These are phyloP conservation scores for Eremochloa ophiuroides DNA, from an alignment of 176 grass and related monocot species.

Conservation along the genomic window DNA sequence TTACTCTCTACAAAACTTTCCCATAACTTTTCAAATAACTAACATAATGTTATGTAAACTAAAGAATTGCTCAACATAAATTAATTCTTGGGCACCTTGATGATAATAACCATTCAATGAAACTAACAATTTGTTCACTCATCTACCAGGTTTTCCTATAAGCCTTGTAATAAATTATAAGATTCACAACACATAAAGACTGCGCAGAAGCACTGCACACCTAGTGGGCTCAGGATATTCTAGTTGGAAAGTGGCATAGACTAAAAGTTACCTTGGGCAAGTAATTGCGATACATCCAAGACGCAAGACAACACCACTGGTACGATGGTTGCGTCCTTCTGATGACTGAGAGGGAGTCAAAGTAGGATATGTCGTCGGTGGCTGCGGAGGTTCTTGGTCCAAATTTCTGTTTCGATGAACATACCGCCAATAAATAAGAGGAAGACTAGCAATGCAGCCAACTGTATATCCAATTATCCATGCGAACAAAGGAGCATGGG, in stretches of 20 bases:
- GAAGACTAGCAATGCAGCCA: slow-evolving; percentile 74
- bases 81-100: background rate
- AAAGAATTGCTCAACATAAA: slow-evolving; percentile 1
- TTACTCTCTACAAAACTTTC: background rate
- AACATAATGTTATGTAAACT: background rate
- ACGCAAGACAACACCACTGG: slow-evolving; percentile 21
- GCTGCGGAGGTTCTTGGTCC: slow-evolving; percentile 50
- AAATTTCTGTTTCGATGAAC: slow-evolving; percentile 66
- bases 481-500: slow-evolving; percentile 69
- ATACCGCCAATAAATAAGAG: slow-evolving; percentile 93
- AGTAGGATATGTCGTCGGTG: slow-evolving; percentile 45
- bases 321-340: slow-evolving; percentile 40
- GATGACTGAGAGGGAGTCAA: slow-evolving; percentile 48
- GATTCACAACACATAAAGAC: slow-evolving; percentile 15
- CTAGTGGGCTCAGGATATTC: slow-evolving; percentile 13
- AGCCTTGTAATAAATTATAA: background rate
- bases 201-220: background rate
- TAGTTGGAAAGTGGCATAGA: slow-evolving; percentile 1
- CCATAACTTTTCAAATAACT: background rate
- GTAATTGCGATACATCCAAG: slow-evolving; percentile 36
- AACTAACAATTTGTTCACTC: background rate
- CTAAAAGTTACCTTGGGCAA: slow-evolving; percentile 45
- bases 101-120: background rate
- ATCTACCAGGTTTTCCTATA: slow-evolving; percentile 9
- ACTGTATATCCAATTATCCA: slow-evolving; percentile 92